Percentiles rank a stretch among this genome's conserved stretches.
These are phyloP conservation scores for Entomortierella parvispora DNA, from an alignment of 192 early-diverging fungal species.

Conservation along the genomic window DNA sequence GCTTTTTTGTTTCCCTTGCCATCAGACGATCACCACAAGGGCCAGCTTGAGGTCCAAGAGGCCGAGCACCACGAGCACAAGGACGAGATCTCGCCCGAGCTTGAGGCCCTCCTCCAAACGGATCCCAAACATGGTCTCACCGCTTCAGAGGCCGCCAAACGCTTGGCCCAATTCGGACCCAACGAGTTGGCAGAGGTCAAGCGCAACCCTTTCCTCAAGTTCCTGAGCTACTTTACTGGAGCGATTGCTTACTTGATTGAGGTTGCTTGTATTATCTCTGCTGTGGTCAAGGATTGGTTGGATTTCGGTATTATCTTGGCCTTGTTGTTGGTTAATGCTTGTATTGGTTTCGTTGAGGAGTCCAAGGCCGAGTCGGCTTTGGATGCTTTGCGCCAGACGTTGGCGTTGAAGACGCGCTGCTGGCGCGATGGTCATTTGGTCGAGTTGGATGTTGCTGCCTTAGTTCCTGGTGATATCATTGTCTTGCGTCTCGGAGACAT, in stretches of 20 bases:
- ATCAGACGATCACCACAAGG: slow-evolving; percentile 20
- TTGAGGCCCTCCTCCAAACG: slow-evolving; percentile 85
- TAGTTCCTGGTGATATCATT: slow-evolving; percentile 94
- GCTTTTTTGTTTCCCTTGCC: background rate
- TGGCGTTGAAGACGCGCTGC: slow-evolving; percentile 84
- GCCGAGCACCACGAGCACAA: slow-evolving; percentile 76
- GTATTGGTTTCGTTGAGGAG: slow-evolving; percentile 94
- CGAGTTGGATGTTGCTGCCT: slow-evolving; percentile 74
- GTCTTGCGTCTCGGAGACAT: slow-evolving; percentile 94
- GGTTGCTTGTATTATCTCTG: slow-evolving; percentile 83
- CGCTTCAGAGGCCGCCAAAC: slow-evolving; percentile 72
- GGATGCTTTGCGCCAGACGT: slow-evolving; percentile 92
- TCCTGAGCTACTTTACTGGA: slow-evolving; percentile 86
- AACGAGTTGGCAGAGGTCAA: slow-evolving; percentile 88
- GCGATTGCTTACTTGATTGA: slow-evolving; percentile 91
- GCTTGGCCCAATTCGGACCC: slow-evolving; percentile 77
- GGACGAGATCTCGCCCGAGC: slow-evolving; percentile 84
- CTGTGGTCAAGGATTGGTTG: slow-evolving; percentile 68
- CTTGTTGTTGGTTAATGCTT: slow-evolving; percentile 84
- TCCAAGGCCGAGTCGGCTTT: slow-evolving; percentile 91
- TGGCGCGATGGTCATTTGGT: slow-evolving; percentile 81
- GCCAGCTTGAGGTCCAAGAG: slow-evolving; percentile 67
- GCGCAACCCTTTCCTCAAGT: slow-evolving; percentile 86
- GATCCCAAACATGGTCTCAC: slow-evolving; percentile 83
- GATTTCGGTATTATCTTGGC: slow-evolving; percentile 87